A percentile compares a stretch with the other conserved stretches of the same genome.
phyloP scores from a whole-genome alignment of 768 basidiomycete genomes.

The Auriscalpium vulgare region DNA sequence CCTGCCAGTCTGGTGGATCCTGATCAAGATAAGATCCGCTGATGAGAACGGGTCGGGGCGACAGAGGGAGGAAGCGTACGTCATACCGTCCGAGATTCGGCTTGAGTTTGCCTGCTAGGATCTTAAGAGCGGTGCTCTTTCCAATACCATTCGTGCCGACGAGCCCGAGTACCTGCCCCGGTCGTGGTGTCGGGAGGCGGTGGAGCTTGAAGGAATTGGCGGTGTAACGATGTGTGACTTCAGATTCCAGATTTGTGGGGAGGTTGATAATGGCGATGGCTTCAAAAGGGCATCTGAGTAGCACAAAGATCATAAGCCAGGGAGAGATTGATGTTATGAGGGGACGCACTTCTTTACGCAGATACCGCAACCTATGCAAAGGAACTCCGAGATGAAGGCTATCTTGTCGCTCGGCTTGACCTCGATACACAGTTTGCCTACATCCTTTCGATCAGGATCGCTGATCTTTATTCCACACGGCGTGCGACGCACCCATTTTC shows the following conservation, averaged over 20 bases:
- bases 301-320: neutral
- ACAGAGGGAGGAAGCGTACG: conserved; percentile 36
- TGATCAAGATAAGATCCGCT: conserved; percentile 21
- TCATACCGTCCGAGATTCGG: conserved; percentile 97
- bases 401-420: conserved; percentile 95
- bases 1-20: conserved; percentile 99
- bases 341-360: conserved; percentile 92
- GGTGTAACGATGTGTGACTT: conserved; percentile 97
- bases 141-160: conserved; percentile 99
- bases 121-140: conserved; percentile 96
- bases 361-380: conserved; percentile 99
- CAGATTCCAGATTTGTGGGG: conserved; percentile 90
- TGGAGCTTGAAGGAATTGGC: conserved; percentile 99
- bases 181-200: conserved; percentile 92
- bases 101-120: conserved; percentile 94
- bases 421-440: conserved; percentile 97
- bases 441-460: conserved; percentile 4
- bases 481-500: conserved; percentile 71
- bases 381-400: conserved; percentile 96
- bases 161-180: conserved; percentile 96
- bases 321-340: neutral
- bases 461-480: neutral
- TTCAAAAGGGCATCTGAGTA: conserved; percentile 89
- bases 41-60: neutral
- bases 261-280: conserved; percentile 98